Conservation (phyloP, 257 asterid species). For the Capsicum rhomboideum region DNA sequence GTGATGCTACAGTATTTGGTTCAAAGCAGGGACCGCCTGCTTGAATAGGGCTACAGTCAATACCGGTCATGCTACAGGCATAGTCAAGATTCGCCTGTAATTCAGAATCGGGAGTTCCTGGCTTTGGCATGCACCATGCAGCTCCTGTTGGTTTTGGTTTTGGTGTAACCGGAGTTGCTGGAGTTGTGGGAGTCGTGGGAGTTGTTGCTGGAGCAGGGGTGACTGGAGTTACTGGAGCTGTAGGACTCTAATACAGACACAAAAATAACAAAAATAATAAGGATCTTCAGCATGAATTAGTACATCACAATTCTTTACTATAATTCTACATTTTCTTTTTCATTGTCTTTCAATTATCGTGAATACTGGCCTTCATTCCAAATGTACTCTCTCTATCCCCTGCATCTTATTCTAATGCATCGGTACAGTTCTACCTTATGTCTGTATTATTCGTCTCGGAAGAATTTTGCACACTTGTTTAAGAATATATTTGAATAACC, state of each 20-base stretch:
- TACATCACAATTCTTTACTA: too few species aligned
- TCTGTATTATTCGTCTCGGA: background rate
- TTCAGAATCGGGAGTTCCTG: conserved; percentile 37
- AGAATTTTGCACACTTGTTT: background rate
- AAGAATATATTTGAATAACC: background rate
- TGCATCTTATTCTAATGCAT: background rate
- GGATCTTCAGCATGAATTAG: background rate
- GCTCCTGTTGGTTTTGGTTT: conserved; percentile 31
- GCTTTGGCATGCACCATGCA: conserved; percentile 70
- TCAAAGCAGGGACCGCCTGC: conserved; percentile 72
- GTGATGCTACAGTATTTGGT: conserved; percentile 48
- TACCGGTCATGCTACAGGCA: conserved; percentile 52
- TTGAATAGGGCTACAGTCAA: conserved; percentile 65
- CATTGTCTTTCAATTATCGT: too few species aligned
- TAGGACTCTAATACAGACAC: conserved; percentile 30
- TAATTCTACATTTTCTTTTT: too few species aligned
- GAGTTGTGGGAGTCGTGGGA: conserved; percentile 18
- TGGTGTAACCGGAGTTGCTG: conserved; percentile 21
- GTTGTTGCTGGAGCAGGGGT: conserved; percentile 5
- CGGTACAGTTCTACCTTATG: background rate
- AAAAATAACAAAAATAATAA: conserved; percentile 5
- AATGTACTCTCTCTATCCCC: background rate
- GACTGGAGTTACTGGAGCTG: conserved; percentile 23
- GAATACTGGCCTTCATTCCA: background rate
- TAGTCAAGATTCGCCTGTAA: conserved; percentile 70